Evolutionary conservation across 2,329 filamentous ascomycete genomes (phyloP), one percentile per base, ranked within the genome.

Genomic region (Penicillium crustosum): DNA sequence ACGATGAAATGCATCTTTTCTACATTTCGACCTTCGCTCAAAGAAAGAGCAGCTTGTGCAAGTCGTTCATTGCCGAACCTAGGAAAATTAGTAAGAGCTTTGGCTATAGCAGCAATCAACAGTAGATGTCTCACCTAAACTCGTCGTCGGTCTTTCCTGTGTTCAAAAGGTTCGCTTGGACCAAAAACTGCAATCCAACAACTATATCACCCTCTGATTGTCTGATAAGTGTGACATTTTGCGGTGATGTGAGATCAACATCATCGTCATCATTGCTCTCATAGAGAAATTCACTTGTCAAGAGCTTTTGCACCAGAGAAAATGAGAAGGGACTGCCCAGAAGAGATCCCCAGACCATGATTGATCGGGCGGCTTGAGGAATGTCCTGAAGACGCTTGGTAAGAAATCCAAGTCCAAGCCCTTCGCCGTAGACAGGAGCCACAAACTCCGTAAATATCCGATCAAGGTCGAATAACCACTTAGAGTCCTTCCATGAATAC

Each of bases 1-100:
- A 97, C 91, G 45, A 92, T 86, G 66, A 93, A 97, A 74, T 97
- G 92, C 93, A 97, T 97, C 66, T 89, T 89, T 21, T 83, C 79
- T 23, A 83, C 78, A 55, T 89, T 86, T 49, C 77, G 79, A 68
- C 85, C 86, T 69, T 93, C 87, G 61, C 84, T 85, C 51, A 96
- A 78, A 6, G 84, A 82, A 15, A 84, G 80, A 6, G 91, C 87
- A 17, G 90, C 91, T 70, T 89, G 86, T 50, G 92, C 83, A 68
- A 95, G 95, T 52, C 93, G 86, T 73, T 97, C 93, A 72, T 97
- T 93, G 35, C 88, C 87, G 72, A 97, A 97, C 35, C 87, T 86
- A 60, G 4, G 9, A 42, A 21, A 33, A 31, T 49, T 6, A 17
- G 35, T 63, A 55, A 68, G 59, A 27, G 47, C 7, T 21, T 27